A percentile compares a stretch with the other conserved stretches of the same genome.
Evolutionary conservation across 768 basidiomycete species (phyloP).

Genomic region (Tulasnella sp.): DNA sequence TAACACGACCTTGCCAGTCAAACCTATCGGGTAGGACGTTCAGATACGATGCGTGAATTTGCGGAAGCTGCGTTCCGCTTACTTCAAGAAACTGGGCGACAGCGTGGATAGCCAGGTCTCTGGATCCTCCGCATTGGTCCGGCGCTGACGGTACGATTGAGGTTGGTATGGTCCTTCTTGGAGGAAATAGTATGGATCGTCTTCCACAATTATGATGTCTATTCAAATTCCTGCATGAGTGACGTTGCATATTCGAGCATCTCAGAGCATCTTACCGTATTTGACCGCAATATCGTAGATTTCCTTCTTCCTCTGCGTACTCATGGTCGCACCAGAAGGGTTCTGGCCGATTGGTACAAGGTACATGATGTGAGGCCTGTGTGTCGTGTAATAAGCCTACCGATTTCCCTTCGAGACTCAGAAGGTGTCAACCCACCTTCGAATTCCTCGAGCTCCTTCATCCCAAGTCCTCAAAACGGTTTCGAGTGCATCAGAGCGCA

Average conservation of each 20-base stretch:
- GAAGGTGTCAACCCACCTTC: conserved; percentile 37
- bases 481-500: conserved; percentile 55
- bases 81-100: conserved; percentile 57
- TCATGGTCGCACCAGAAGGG: conserved; percentile 67
- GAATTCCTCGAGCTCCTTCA: conserved; percentile 44
- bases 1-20: conserved; percentile 75
- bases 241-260: not conserved
- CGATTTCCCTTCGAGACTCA: not conserved
- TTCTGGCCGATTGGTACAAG: conserved; percentile 79
- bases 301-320: conserved; percentile 54
- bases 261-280: conserved; percentile 43
- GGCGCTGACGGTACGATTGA: conserved; percentile 34
- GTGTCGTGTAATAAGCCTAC: not conserved
- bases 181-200: conserved; percentile 76
- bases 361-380: conserved; percentile 63
- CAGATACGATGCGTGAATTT: not conserved
- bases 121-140: conserved; percentile 33
- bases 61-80: conserved; percentile 9
- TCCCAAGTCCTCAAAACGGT: conserved; percentile 61
- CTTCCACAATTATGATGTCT: conserved; percentile 75
- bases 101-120: conserved; percentile 46
- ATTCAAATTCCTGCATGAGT: not conserved
- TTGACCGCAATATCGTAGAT: conserved; percentile 79
- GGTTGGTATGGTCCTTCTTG: conserved; percentile 49
- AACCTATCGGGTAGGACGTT: conserved; percentile 32